These are phyloP conservation scores for Buxus sempervirens DNA, from an alignment of 164 flowering plant genomes.

Conservation along the genomic window DNA sequence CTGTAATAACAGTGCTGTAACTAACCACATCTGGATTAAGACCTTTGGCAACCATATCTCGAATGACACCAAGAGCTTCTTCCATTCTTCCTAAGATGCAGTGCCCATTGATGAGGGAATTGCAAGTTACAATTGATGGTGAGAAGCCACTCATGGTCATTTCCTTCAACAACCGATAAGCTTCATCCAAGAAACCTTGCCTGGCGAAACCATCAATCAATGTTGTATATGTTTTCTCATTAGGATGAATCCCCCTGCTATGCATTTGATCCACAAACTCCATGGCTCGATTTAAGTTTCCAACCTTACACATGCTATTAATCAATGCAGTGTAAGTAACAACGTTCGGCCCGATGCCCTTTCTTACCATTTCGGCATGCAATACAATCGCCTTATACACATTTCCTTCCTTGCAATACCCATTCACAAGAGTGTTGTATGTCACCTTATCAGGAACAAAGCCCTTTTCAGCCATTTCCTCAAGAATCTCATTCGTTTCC, in stretches of 20 bases:
- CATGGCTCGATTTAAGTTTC: constrained; percentile 64
- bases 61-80: constrained; percentile 44
- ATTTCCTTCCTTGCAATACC: constrained; percentile 72
- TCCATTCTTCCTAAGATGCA: constrained; percentile 58
- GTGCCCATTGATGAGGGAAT: constrained; percentile 70
- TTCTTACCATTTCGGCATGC: constrained; percentile 67
- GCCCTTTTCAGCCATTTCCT: constrained; percentile 59
- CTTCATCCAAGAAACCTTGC: constrained; percentile 61
- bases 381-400: constrained; percentile 70
- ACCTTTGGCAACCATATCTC: constrained; percentile 54
- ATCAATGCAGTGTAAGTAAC: constrained; percentile 80
- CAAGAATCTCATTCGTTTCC: constrained; percentile 47
- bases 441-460: constrained; percentile 73
- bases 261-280: constrained; percentile 70
- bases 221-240: constrained; percentile 71
- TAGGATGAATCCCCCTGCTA: constrained; percentile 58
- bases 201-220: constrained; percentile 79
- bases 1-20: constrained; percentile 64
- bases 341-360: constrained; percentile 72
- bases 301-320: constrained; percentile 72
- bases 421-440: constrained; percentile 77
- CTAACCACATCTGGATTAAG: constrained; percentile 68
- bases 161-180: constrained; percentile 45
- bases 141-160: constrained; percentile 54
- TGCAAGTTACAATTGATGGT: constrained; percentile 70